Base-by-base conservation (phyloP, 129 eudicot genomes). In the Flaveria ramosissima region DNA sequence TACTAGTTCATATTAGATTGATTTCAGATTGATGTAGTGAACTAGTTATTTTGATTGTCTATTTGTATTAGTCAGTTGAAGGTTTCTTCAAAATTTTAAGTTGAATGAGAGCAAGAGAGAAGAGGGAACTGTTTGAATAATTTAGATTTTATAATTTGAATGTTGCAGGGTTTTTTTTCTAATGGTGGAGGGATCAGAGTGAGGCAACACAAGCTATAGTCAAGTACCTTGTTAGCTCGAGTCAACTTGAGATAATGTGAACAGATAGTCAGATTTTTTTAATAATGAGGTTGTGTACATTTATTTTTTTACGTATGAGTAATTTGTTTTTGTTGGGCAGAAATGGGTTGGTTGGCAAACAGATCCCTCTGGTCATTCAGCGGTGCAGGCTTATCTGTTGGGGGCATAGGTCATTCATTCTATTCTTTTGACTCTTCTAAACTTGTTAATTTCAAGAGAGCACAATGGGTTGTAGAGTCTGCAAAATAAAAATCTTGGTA, bases 271-370 rank as follows among this genome's bases (percentile, higher is more conserved):
- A 97, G 32, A 30, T 52, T 23, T 41, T 20, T 16, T 24, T 26
- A 26, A 1, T 26, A 26, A 26, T 26, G 30, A 26, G 5, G 19
- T 10, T 27, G 50, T 26, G 14, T 39, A 47, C 13, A 12, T 47
- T 2, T 47, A 47, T 47, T 12, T 47, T 13, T 3, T 47, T 14
- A 15, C n/a, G 5, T 61, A 50, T 51, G 26, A 9, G 27, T 1
- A 53, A 45, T 61, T 30, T 30, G 36, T 26, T 75, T 78, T 66
- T 72, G 74, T 81, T 76, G 75, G 59, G 77, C 86, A 92, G 98
- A 84, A 90, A 92, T 82, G 98, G 98, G 87, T 91, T 27, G 99
- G 99, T 71, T 94, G 99, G 99, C 99, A 94, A 80, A 91, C 91
- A 27, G 99, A 94, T 48, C 99, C 99, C 2, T 94, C 91, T 82